These are phyloP conservation scores for Chrysosporium queenslandicum DNA, from an alignment of 2,329 filamentous ascomycete genomes.

Conservation along the genomic window DNA sequence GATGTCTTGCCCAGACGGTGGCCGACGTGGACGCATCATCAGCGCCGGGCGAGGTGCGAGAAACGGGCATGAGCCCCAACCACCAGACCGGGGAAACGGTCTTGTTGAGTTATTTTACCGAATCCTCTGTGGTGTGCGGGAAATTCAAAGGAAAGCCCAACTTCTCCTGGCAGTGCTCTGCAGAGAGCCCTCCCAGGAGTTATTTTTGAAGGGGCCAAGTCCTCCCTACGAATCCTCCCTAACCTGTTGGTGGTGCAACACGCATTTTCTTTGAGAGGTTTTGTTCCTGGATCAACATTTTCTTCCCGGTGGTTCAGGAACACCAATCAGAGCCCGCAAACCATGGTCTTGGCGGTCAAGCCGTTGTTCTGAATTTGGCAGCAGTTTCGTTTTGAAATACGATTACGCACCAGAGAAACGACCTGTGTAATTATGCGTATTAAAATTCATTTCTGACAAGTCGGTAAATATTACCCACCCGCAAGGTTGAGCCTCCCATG, in stretches of 20 bases:
- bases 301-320: background rate
- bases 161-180: background rate
- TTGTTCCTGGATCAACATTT: background rate
- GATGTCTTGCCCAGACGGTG: background rate
- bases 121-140: too few species aligned
- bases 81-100: too few species aligned
- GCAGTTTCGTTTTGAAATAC: constrained; percentile 1
- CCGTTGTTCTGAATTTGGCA: background rate
- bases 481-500: background rate
- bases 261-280: background rate
- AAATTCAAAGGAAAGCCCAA: too few species aligned
- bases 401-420: background rate
- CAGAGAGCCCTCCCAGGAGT: background rate
- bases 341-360: background rate
- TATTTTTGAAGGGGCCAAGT: too few species aligned
- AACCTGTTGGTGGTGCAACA: too few species aligned
- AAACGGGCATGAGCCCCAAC: too few species aligned
- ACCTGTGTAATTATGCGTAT: too few species aligned
- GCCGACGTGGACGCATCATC: constrained; percentile 5
- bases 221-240: too few species aligned
- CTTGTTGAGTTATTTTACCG: too few species aligned
- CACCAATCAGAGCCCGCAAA: constrained; percentile 1
- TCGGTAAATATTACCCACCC: background rate
- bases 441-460: too few species aligned
- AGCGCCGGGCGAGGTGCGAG: too few species aligned